Evolutionary conservation across 768 basidiomycete species (phyloP).

Genomic region (Hebeloma cylindrosporum): DNA sequence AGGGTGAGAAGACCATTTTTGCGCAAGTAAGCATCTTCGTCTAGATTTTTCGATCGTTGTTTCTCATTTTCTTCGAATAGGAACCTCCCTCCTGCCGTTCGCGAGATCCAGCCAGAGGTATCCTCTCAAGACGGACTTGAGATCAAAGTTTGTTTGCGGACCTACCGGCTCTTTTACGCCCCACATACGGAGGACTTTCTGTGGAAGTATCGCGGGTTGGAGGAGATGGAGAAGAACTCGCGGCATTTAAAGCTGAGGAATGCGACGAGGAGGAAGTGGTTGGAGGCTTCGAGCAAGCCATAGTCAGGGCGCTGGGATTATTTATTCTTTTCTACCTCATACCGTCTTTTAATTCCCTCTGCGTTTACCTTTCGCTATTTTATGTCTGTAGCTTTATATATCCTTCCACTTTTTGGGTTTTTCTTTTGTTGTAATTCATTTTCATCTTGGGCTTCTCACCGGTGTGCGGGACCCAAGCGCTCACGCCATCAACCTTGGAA

Average conservation of each 20-base stretch:
- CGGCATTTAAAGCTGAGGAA: slow-evolving; percentile 33
- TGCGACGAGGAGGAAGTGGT: slow-evolving; percentile 37
- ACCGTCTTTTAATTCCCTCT: slow-evolving; percentile 6
- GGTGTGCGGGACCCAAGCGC: too few relatives aligned
- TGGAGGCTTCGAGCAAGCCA: too few relatives aligned
- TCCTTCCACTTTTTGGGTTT: not conserved
- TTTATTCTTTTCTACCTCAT: not conserved
- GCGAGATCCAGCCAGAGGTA: slow-evolving; percentile 42
- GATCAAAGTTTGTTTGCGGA: slow-evolving; percentile 82
- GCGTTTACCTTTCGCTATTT: slow-evolving; percentile 6
- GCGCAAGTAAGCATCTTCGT: slow-evolving; percentile 46
- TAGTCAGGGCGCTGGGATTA: too few relatives aligned
- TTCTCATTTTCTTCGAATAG: slow-evolving; percentile 23
- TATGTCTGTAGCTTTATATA: slow-evolving; percentile 8
- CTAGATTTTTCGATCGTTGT: not conserved
- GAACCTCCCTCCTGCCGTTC: slow-evolving; percentile 37
- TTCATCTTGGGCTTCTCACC: too few relatives aligned
- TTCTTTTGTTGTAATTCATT: not conserved
- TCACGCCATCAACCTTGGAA: too few relatives aligned
- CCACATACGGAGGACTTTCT: slow-evolving; percentile 65
- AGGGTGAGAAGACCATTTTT: slow-evolving; percentile 63
- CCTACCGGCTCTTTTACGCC: slow-evolving; percentile 81
- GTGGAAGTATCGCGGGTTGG: slow-evolving; percentile 43
- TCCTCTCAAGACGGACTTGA: slow-evolving; percentile 63
- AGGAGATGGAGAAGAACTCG: slow-evolving; percentile 38